phyloP scores from a whole-genome alignment of 352 stramenopile species.

The Pythium utonaiense region DNA sequence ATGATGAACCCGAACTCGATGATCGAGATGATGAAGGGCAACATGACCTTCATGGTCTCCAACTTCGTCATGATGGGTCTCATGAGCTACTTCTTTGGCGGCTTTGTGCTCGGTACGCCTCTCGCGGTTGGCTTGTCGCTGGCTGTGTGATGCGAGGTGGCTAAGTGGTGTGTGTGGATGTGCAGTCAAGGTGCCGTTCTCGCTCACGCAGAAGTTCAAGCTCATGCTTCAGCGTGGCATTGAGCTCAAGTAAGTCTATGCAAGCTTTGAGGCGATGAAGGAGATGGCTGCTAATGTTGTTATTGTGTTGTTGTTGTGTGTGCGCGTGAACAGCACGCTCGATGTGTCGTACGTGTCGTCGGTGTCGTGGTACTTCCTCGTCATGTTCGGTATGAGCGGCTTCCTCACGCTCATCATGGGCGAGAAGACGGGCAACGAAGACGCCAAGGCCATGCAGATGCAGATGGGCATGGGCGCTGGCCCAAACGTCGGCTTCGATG shows the following conservation, averaged over 20 bases:
- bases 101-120: slow-evolving; percentile 92
- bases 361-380: slow-evolving; percentile 98
- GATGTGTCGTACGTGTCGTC: slow-evolving; percentile 98
- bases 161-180: background rate
- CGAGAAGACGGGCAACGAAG: slow-evolving; percentile 86
- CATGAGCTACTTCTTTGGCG: slow-evolving; percentile 98
- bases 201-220: slow-evolving; percentile 97
- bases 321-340: slow-evolving; percentile 69
- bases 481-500: slow-evolving; percentile 87
- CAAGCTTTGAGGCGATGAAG: background rate
- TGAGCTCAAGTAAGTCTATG: slow-evolving; percentile 82
- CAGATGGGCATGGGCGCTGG: slow-evolving; percentile 90
- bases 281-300: background rate
- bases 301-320: background rate
- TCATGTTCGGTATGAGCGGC: slow-evolving; percentile 97
- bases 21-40: slow-evolving; percentile 98
- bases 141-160: background rate
- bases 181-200: slow-evolving; percentile 96
- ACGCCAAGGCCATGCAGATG: slow-evolving; percentile 89
- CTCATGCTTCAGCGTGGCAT: slow-evolving; percentile 97
- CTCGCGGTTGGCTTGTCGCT: background rate
- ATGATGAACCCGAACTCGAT: slow-evolving; percentile 96
- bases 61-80: slow-evolving; percentile 99
- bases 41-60: slow-evolving; percentile 98
- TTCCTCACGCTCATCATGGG: slow-evolving; percentile 97